These are phyloP conservation scores for Hippophae rhamnoides DNA, from an alignment of 306 rosid genomes.

Conservation along the genomic window DNA sequence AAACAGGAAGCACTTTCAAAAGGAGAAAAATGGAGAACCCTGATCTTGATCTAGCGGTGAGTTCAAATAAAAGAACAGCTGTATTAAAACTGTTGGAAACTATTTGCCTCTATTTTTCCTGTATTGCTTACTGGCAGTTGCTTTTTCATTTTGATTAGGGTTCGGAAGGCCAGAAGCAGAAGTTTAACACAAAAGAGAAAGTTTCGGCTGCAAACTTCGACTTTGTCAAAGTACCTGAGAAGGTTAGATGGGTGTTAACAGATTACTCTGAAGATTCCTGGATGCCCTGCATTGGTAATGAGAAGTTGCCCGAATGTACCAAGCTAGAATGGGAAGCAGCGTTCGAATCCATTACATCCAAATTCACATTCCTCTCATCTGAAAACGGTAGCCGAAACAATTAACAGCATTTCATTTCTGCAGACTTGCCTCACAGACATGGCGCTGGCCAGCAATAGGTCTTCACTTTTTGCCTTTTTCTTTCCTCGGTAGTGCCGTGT, in stretches of 20 bases:
- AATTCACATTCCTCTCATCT: too few species aligned
- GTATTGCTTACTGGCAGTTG: not conserved
- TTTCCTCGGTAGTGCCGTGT: not conserved
- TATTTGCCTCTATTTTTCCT: not conserved
- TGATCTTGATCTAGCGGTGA: conserved; percentile 19
- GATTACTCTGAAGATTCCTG: conserved; percentile 31
- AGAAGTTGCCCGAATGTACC: conserved; percentile 25
- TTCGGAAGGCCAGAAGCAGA: conserved; percentile 25
- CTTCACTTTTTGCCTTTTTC: too few species aligned
- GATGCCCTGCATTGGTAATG: conserved; percentile 36
- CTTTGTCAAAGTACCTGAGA: conserved; percentile 36
- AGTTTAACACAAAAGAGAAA: conserved; percentile 19
- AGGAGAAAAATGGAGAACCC: conserved; percentile 22
- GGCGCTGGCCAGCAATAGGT: not conserved
- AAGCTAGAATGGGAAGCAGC: conserved; percentile 40
- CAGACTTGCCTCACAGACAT: not conserved
- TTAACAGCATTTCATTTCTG: conserved; percentile 4
- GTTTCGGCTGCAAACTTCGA: conserved; percentile 28
- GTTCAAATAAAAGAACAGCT: conserved; percentile 11
- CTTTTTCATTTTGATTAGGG: conserved; percentile 17
- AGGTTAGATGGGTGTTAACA: conserved; percentile 47
- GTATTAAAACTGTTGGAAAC: not conserved
- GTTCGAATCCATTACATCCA: conserved; percentile 21
- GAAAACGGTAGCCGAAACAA: conserved; percentile 8
- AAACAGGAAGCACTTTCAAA: conserved; percentile 35